Conservation (phyloP, 2,329 filamentous ascomycete species). For the Cladophialophora immunda region DNA sequence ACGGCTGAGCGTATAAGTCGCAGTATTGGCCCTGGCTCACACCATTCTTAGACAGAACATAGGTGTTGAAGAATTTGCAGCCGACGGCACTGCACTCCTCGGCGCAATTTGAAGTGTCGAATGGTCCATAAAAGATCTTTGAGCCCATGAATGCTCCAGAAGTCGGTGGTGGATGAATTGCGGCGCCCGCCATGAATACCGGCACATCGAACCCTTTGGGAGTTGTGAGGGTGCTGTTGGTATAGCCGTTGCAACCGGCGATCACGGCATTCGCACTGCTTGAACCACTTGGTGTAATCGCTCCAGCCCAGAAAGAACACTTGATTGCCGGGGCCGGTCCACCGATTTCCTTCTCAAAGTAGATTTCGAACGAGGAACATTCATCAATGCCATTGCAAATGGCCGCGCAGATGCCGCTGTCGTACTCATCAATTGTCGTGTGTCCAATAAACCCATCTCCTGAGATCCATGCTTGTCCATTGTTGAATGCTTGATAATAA, state of each 20-base stretch:
- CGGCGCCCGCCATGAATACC: conserved; percentile 26
- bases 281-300: conserved; percentile 14
- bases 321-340: conserved; percentile 22
- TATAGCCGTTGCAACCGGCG: conserved; percentile 36
- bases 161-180: conserved; percentile 27
- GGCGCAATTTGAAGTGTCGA: conserved; percentile 32
- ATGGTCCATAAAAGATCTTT: conserved; percentile 31
- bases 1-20: conserved; percentile 29
- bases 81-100: conserved; percentile 20
- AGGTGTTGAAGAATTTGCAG: conserved; percentile 38
- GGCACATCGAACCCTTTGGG: conserved; percentile 32
- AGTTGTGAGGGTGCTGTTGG: conserved; percentile 24
- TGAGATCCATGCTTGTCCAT: conserved; percentile 31
- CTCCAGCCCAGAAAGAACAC: conserved; percentile 36
- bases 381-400: conserved; percentile 34
- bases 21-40: conserved; percentile 33
- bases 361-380: conserved; percentile 37
- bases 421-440: conserved; percentile 34
- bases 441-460: conserved; percentile 36
- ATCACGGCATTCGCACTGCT: conserved; percentile 29
- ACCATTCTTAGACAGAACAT: conserved; percentile 31
- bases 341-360: conserved; percentile 34
- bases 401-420: conserved; percentile 30
- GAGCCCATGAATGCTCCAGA: conserved; percentile 31
- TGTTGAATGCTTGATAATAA: conserved; percentile 32